Conservation (phyloP, 2,329 filamentous ascomycete species). For the Talaromyces atroroseus region DNA sequence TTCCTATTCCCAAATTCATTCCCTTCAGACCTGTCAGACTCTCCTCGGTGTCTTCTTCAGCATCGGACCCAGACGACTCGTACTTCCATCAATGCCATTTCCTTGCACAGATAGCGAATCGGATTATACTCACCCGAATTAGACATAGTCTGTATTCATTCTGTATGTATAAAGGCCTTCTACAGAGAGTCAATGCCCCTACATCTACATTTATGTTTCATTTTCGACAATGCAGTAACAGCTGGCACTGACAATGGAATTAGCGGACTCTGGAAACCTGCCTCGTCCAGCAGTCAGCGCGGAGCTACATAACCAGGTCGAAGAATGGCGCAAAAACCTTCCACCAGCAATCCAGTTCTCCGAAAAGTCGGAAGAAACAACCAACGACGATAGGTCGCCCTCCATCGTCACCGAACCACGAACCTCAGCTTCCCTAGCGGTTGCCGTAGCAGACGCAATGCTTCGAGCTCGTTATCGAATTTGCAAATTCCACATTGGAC, state of each 20-base stretch:
- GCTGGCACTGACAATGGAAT: conserved; percentile 8
- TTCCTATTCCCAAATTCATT: conserved; percentile 51
- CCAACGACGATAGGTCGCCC: conserved; percentile 18
- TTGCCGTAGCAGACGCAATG: conserved; percentile 34
- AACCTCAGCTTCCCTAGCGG: conserved; percentile 27
- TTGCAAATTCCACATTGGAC: conserved; percentile 37
- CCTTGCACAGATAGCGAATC: conserved; percentile 52
- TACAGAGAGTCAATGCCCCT: background rate
- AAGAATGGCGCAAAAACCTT: conserved; percentile 51
- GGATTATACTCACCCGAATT: conserved; percentile 51
- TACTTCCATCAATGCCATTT: conserved; percentile 53
- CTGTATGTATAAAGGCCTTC: conserved; percentile 23
- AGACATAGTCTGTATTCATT: conserved; percentile 49
- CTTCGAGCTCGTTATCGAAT: conserved; percentile 33
- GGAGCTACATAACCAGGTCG: conserved; percentile 51
- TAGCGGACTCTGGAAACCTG: conserved; percentile 38
- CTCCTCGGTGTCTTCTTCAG: conserved; percentile 24
- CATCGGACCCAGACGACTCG: conserved; percentile 45
- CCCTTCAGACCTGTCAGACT: conserved; percentile 36
- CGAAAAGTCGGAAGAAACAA: conserved; percentile 22
- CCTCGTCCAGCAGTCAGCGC: conserved; percentile 46
- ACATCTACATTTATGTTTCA: no score
- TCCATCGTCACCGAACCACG: conserved; percentile 16
- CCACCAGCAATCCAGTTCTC: conserved; percentile 45
- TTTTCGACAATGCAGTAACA: background rate